Conservation (phyloP, 352 stramenopile genomes). For the Globisporangium carolinianum region DNA sequence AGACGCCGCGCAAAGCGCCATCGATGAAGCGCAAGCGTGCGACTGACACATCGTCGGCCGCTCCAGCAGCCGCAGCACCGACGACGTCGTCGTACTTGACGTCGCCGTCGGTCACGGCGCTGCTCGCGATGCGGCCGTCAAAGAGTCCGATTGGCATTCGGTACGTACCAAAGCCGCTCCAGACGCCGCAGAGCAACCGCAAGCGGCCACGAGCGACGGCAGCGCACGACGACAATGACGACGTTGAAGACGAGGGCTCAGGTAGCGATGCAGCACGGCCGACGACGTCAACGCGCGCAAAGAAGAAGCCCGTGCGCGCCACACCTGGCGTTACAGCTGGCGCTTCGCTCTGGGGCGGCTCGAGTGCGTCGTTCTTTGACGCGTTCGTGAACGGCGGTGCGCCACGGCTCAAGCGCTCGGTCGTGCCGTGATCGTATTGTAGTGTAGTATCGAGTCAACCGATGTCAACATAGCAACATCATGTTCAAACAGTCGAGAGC, state of each 20-base stretch:
- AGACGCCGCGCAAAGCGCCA: slow-evolving; percentile 23
- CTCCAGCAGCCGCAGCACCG: neutral
- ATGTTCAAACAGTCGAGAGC: neutral
- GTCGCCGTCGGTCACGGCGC: slow-evolving; percentile 11
- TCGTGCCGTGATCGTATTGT: slow-evolving; percentile 3
- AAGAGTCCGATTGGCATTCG: slow-evolving; percentile 17
- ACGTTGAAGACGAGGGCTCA: too few species aligned
- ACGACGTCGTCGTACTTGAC: slow-evolving; percentile 5
- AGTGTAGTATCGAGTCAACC: neutral
- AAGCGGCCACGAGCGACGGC: neutral
- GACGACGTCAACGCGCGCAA: slow-evolving; percentile 17
- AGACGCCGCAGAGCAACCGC: slow-evolving; percentile 11
- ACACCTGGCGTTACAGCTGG: neutral
- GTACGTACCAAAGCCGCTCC: slow-evolving; percentile 14
- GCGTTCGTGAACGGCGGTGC: slow-evolving; percentile 68
- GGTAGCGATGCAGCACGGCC: slow-evolving; percentile 3
- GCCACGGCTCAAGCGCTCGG: slow-evolving; percentile 39
- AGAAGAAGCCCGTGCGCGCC: slow-evolving; percentile 19
- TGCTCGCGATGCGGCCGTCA: slow-evolving; percentile 16
- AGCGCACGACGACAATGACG: neutral
- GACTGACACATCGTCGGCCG: slow-evolving; percentile 1
- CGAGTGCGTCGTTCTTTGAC: slow-evolving; percentile 45
- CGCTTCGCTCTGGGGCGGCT: slow-evolving; percentile 13
- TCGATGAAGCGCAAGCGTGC: slow-evolving; percentile 22
- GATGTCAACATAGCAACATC: neutral